Evolutionary conservation across 805 yeast genomes (phyloP).

Genomic region (Saccharomycopsis olivae): DNA sequence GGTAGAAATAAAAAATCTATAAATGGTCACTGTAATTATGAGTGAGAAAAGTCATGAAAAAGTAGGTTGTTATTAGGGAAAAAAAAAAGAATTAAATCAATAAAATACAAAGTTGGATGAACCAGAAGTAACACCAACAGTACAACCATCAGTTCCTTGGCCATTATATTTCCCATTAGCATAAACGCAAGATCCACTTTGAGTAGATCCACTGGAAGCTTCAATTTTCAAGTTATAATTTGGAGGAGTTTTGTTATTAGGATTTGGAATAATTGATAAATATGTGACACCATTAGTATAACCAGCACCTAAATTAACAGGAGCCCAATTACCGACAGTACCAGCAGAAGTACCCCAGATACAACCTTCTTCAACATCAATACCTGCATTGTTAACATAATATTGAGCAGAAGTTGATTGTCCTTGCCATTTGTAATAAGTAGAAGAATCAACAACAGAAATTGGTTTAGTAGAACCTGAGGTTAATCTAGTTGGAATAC

Average conservation of each 20-base stretch:
- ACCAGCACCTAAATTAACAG: constrained; percentile 91
- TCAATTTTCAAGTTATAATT: constrained; percentile 70
- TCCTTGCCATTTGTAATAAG: constrained; percentile 55
- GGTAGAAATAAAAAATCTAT: too few species aligned
- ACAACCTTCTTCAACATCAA: constrained; percentile 57
- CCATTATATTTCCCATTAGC: constrained; percentile 69
- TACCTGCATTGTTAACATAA: constrained; percentile 71
- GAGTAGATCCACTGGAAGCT: constrained; percentile 26
- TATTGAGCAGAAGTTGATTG: constrained; percentile 58
- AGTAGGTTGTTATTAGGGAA: background rate
- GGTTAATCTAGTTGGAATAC: constrained; percentile 52
- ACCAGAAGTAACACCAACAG: constrained; percentile 81
- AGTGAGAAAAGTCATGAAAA: background rate
- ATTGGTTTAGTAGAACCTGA: constrained; percentile 43
- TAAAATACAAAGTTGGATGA: constrained; percentile 77
- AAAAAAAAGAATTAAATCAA: constrained; percentile 15
- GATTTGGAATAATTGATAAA: constrained; percentile 87
- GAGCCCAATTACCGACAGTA: constrained; percentile 69
- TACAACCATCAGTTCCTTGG: constrained; percentile 81
- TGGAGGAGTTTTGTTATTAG: constrained; percentile 64
- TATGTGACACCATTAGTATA: constrained; percentile 56
- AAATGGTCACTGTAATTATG: too few species aligned
- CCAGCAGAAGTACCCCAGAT: constrained; percentile 53
- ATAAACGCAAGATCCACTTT: constrained; percentile 70
- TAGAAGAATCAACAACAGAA: constrained; percentile 48